phyloP scores from a whole-genome alignment of 1,284 basidiomycete genomes.

The Stygiomarasmius scandens region DNA sequence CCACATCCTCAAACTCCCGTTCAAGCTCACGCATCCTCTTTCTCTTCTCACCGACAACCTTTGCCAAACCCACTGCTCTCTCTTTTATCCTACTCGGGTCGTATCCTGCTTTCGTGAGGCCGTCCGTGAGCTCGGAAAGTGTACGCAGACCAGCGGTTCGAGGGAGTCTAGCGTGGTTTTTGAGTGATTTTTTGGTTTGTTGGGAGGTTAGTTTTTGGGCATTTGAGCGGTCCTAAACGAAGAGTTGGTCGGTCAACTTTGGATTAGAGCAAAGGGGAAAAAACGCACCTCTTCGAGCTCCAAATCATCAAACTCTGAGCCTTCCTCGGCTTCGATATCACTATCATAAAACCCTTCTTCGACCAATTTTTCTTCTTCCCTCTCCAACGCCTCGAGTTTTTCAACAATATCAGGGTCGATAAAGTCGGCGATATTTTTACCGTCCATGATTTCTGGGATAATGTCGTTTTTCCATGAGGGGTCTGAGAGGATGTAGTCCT shows the following conservation, averaged over 20 bases:
- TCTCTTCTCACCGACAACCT: conserved; percentile 72
- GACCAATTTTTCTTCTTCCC: conserved; percentile 93
- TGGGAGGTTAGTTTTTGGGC: conserved; percentile 85
- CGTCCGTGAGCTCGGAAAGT: conserved; percentile 82
- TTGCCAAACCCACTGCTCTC: conserved; percentile 84
- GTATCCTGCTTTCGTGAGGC: conserved; percentile 85
- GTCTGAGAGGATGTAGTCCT: conserved; percentile 89
- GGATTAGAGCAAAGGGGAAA: too few species aligned
- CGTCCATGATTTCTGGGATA: conserved; percentile 96
- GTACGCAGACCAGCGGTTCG: conserved; percentile 87
- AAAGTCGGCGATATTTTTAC: conserved; percentile 99
- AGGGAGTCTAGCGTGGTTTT: conserved; percentile 84
- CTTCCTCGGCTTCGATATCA: conserved; percentile 76
- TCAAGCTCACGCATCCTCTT: conserved; percentile 64
- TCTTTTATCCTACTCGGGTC: conserved; percentile 89
- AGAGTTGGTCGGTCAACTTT: too few species aligned
- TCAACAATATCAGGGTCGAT: conserved; percentile 98
- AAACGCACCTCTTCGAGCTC: conserved; percentile 96
- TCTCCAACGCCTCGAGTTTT: conserved; percentile 95
- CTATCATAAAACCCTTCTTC: conserved; percentile 95
- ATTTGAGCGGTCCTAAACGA: too few species aligned
- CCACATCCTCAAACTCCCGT: conserved; percentile 40
- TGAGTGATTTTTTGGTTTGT: conserved; percentile 82
- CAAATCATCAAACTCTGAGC: conserved; percentile 58
- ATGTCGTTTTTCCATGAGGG: conserved; percentile 96